These are phyloP conservation scores for Trichoderma harzianum DNA, from an alignment of 2,329 filamentous ascomycete genomes.

Conservation along the genomic window DNA sequence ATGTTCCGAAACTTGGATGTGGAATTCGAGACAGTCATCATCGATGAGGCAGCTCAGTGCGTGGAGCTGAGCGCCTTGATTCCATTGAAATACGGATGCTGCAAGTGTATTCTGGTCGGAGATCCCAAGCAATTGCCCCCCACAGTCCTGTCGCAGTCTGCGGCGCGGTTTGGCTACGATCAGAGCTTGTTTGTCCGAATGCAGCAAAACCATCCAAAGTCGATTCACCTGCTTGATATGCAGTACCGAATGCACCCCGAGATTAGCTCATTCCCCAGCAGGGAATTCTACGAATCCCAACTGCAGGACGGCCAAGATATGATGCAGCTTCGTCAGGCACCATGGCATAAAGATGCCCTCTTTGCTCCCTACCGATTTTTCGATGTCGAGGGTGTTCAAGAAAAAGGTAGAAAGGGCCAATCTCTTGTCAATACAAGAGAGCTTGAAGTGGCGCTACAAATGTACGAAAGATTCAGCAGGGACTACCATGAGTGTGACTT, in stretches of 20 bases:
- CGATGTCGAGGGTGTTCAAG: conserved; percentile 85
- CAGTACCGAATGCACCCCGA: conserved; percentile 99
- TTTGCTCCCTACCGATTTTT: conserved; percentile 96
- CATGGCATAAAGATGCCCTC: conserved; percentile 80
- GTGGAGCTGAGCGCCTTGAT: conserved; percentile 96
- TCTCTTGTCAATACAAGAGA: conserved; percentile 89
- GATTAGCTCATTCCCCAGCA: conserved; percentile 87
- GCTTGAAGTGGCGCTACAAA: conserved; percentile 76
- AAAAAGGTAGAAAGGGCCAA: conserved; percentile 75
- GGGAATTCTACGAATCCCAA: conserved; percentile 85
- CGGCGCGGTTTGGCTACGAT: conserved; percentile 89
- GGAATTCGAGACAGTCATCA: conserved; percentile 97
- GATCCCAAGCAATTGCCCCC: conserved; percentile 97
- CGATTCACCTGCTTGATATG: conserved; percentile 91
- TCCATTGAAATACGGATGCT: conserved; percentile 93
- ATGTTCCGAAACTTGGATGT: conserved; percentile 94
- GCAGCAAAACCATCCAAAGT: conserved; percentile 84
- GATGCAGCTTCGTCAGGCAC: conserved; percentile 68
- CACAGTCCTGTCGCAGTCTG: conserved; percentile 91
- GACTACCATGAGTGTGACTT: conserved; percentile 71
- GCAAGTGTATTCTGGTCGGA: conserved; percentile 94
- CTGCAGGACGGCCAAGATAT: conserved; percentile 84
- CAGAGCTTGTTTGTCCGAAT: conserved; percentile 98
- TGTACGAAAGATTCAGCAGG: conserved; percentile 74
- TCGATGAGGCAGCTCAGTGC: conserved; percentile 97